A percentile compares a stretch with the other conserved stretches of the same genome.
phyloP scores from a whole-genome alignment of 139 green algal species.

The Yamagishiella unicocca region DNA sequence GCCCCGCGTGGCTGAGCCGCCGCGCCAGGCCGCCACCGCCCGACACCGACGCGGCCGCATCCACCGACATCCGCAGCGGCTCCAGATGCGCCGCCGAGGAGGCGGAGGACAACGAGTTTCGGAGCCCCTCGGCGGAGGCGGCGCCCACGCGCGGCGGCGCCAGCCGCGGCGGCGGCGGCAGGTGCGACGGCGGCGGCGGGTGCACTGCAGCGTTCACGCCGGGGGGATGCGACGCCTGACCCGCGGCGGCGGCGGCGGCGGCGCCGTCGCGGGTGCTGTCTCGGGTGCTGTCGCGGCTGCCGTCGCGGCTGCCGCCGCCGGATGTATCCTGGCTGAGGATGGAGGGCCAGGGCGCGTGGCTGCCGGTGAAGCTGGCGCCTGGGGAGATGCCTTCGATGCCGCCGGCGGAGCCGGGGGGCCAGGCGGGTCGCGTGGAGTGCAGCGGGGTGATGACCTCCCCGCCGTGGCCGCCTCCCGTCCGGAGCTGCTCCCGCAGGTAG shows the following conservation, averaged over 20 bases:
- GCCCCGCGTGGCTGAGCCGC: neutral
- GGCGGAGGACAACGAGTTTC: neutral
- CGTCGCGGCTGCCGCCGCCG: neutral
- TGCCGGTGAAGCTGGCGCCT: neutral
- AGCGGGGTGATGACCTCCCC: neutral
- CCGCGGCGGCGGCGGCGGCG: neutral
- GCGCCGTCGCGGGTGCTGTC: neutral
- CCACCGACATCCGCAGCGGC: constrained; percentile 30
- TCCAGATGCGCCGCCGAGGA: constrained; percentile 1
- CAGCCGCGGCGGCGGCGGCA: constrained; percentile 1
- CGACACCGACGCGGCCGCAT: neutral
- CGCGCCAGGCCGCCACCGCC: neutral
- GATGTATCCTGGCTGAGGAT: neutral
- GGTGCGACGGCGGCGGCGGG: neutral
- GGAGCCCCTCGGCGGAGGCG: neutral
- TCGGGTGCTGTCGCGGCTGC: constrained; percentile 1
- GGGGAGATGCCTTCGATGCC: neutral
- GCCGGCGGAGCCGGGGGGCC: neutral
- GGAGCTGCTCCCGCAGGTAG: constrained; percentile 66
- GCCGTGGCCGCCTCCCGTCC: constrained; percentile 19
- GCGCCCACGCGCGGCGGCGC: constrained; percentile 9
- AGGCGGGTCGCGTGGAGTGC: neutral
- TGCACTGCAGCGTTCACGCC: neutral
- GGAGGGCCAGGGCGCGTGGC: neutral
- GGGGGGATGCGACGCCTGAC: neutral